Conservation (phyloP, 2,329 filamentous ascomycete genomes). For the Zasmidium citrigriseum region DNA sequence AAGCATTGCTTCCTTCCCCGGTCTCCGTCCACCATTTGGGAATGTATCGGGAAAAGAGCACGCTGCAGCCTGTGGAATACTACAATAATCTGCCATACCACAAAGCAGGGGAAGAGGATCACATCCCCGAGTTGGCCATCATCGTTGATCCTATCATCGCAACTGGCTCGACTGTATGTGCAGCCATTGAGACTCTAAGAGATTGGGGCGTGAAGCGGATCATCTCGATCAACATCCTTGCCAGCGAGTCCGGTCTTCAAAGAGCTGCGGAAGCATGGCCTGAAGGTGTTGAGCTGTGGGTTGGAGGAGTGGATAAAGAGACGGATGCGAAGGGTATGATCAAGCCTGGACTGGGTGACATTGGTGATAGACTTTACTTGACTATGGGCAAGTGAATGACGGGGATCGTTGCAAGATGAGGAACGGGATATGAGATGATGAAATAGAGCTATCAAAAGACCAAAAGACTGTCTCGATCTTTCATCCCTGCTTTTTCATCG, state of each 20-base stretch:
- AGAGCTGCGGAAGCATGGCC: conserved; percentile 76
- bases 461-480: too few relatives aligned
- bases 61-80: conserved; percentile 89
- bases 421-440: not conserved
- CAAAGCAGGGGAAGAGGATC: conserved; percentile 43
- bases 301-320: conserved; percentile 74
- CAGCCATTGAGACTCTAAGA: conserved; percentile 82
- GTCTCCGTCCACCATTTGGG: conserved; percentile 85
- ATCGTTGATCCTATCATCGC: conserved; percentile 91
- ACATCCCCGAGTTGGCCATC: conserved; percentile 67
- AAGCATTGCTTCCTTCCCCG: conserved; percentile 75
- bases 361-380: conserved; percentile 86
- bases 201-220: conserved; percentile 91
- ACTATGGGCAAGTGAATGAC: conserved; percentile 77
- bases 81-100: conserved; percentile 95
- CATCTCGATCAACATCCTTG: conserved; percentile 74
- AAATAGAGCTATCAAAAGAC: not conserved
- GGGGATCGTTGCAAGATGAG: too few relatives aligned
- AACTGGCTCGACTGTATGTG: conserved; percentile 84
- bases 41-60: conserved; percentile 86
- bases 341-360: conserved; percentile 83
- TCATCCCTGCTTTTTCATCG: not conserved
- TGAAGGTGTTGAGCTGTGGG: conserved; percentile 75
- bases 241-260: conserved; percentile 68
- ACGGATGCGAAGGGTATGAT: conserved; percentile 85